Percentiles rank a stretch among this genome's conserved stretches.
Evolutionary conservation across 2,329 filamentous ascomycete species (phyloP).

Genomic region (Venturiaceae sp.): DNA sequence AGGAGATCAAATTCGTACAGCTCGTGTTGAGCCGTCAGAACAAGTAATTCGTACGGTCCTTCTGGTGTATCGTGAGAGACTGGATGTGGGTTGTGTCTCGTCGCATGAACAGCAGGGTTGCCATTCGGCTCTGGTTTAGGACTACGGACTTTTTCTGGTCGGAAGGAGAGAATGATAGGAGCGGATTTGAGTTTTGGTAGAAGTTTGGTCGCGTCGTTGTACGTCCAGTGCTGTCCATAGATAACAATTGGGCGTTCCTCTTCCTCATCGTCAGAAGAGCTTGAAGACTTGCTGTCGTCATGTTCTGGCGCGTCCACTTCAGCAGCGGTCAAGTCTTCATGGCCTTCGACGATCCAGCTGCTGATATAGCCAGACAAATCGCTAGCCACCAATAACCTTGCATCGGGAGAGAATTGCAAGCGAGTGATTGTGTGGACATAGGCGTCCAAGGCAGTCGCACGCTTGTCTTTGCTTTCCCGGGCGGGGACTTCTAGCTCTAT

Average conservation of each 20-base stretch:
- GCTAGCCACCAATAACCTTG: conserved; percentile 65
- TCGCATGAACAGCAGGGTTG: conserved; percentile 39
- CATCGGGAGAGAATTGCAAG: conserved; percentile 69
- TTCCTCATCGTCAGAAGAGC: conserved; percentile 8
- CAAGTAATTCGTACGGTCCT: conserved; percentile 44
- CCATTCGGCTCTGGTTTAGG: conserved; percentile 25
- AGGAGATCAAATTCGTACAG: conserved; percentile 72
- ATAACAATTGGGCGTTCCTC: conserved; percentile 41
- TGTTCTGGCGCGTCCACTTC: conserved; percentile 26
- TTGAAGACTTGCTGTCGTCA: conserved; percentile 12
- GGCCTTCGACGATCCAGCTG: conserved; percentile 64
- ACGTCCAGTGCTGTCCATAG: conserved; percentile 60
- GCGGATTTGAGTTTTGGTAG: conserved; percentile 35
- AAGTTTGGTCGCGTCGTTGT: conserved; percentile 54
- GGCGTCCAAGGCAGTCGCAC: conserved; percentile 57
- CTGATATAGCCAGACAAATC: conserved; percentile 83
- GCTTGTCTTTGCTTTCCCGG: conserved; percentile 19
- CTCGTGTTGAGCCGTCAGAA: conserved; percentile 55
- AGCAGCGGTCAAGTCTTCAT: conserved; percentile 38
- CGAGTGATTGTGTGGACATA: conserved; percentile 72
- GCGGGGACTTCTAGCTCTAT: conserved; percentile 27
- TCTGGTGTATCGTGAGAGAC: conserved; percentile 47
- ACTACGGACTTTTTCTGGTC: conserved; percentile 19
- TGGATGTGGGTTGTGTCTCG: conserved; percentile 39
- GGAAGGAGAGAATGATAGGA: conserved; percentile 36